These are phyloP conservation scores for Penicillium silybi DNA, from an alignment of 495 filamentous ascomycete genomes.

Conservation along the genomic window DNA sequence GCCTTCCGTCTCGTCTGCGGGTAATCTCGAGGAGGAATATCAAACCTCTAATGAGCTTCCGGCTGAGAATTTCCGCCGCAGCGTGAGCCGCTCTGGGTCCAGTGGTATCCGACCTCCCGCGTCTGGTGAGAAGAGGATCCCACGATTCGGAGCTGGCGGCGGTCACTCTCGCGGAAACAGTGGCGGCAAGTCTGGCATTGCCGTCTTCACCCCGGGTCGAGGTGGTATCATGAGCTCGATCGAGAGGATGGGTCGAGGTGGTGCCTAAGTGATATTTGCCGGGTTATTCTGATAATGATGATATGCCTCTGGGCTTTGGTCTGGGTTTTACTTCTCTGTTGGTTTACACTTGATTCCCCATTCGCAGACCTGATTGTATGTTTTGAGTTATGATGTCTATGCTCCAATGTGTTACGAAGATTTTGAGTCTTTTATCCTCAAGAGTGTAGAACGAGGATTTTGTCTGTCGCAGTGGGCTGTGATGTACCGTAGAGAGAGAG, in stretches of 20 bases:
- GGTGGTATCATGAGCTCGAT: constrained; percentile 68
- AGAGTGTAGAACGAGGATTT: no score
- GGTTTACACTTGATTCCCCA: constrained; percentile 19
- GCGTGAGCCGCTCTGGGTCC: constrained; percentile 23
- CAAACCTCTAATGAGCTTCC: constrained; percentile 14
- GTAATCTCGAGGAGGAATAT: constrained; percentile 9
- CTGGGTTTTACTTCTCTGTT: neutral
- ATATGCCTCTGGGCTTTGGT: constrained; percentile 1
- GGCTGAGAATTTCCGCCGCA: constrained; percentile 23
- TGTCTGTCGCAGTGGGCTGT: no score
- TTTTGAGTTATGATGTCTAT: constrained; percentile 9
- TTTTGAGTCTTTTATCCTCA: neutral
- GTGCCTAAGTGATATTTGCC: constrained; percentile 9
- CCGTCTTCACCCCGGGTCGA: constrained; percentile 42
- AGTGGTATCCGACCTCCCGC: constrained; percentile 36
- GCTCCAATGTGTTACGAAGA: constrained; percentile 9
- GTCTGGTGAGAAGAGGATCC: constrained; percentile 32
- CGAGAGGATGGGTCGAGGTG: constrained; percentile 61
- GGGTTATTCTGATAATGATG: neutral
- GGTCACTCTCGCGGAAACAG: constrained; percentile 38
- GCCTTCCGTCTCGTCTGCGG: constrained; percentile 19
- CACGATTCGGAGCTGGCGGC: constrained; percentile 28
- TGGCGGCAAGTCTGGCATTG: constrained; percentile 40
- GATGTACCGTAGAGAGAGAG: no score
- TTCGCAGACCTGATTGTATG: constrained; percentile 5